Base-by-base conservation (phyloP, 1,139 yeast genomes). In the Pichia sp. region DNA sequence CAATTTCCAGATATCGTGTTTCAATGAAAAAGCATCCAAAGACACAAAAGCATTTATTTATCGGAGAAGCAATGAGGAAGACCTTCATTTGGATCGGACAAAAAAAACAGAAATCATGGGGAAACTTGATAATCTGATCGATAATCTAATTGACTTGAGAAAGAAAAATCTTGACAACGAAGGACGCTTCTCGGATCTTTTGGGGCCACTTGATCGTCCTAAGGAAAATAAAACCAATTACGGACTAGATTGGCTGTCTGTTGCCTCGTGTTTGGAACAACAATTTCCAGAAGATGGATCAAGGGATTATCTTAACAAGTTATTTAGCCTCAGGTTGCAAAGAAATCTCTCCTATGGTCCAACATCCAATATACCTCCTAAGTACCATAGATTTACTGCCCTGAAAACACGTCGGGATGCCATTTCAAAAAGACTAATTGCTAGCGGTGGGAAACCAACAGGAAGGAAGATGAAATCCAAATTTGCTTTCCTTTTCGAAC, bases 221-320 rank as follows among this genome's bases (percentile, higher is more conserved):
- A 14, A 6, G 7, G 17, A 6, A 4, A n/a, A 25, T 25, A 4
- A 25, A 10, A 7, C 36, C 4, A 22, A 16, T 7, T 35, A 32
- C 20, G 41, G 39, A 2, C 14, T 40, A 5, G 35, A 40, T 28
- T 40, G 44, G 44, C 20, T 40, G 8, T 25, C 28, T 15, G 41
- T 40, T 7, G 23, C 33, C 5, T 27, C 41, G 3, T 30, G 32
- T 4, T 17, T 40, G 7, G n/a, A n/a, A n/a, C n/a, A n/a, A n/a
- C n/a, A n/a, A n/a, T n/a, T n/a, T n/a, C n/a, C n/a, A n/a, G n/a
- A n/a, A n/a, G n/a, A n/a, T n/a, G 37, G 30, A 15, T 13, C 22
- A 3, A 28, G 31, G 5, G 40, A 38, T 29, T 25, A 25, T n/a
- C 13, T 41, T 10, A 26, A 24, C 12, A 33, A 19, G 12, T 13